Evolutionary conservation across 768 basidiomycete genomes (phyloP), one percentile per base, ranked within the genome.

Genomic region (Kwoniella europaea): DNA sequence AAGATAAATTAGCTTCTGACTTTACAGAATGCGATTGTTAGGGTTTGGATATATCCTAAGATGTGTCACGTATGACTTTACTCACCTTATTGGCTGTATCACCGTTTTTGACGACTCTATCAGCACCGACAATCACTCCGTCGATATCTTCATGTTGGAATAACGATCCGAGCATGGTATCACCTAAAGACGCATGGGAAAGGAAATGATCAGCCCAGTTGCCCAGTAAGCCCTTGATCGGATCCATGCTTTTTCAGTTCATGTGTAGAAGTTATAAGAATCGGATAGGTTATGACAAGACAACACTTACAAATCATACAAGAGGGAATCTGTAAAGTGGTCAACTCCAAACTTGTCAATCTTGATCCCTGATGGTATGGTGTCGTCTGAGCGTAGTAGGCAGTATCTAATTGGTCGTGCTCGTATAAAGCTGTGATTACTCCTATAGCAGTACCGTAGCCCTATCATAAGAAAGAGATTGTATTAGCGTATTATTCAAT

Each of bases 141-240:
- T 94, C 91, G 63, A 95, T 92, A 79, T 92, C 87, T 80, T 94
- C 89, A 79, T 95, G 93, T 65, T 82, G 84, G 86, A 98, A 92
- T 63, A 98, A 85, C 0, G 93, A 95, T 10, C 96, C 96, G 18
- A 98, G 92, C 92, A 97, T 97, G 44, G 93, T 96, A 80, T 98
- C 96, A 79, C 72, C 74, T 76, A 53, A 7, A 46, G 20, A 29
- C 6, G 15, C 15, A 46, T 56, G 24, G 0, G 4, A 56, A 27
- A 15, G 29, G 27, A 9, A 46, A n/a, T 55, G 27, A 10, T 27
- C 6, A 27, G 52, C 20, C 43, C 27, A 27, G 27, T 27, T n/a
- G n/a, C n/a, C n/a, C n/a, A n/a, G n/a, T n/a, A n/a, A n/a, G n/a
- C n/a, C n/a, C n/a, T n/a, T n/a, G n/a, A n/a, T n/a, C n/a, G n/a